Evolutionary conservation across 208 protist species (phyloP), one percentile per base, ranked within the genome.

Genomic region (Leishmania amazonensis): DNA sequence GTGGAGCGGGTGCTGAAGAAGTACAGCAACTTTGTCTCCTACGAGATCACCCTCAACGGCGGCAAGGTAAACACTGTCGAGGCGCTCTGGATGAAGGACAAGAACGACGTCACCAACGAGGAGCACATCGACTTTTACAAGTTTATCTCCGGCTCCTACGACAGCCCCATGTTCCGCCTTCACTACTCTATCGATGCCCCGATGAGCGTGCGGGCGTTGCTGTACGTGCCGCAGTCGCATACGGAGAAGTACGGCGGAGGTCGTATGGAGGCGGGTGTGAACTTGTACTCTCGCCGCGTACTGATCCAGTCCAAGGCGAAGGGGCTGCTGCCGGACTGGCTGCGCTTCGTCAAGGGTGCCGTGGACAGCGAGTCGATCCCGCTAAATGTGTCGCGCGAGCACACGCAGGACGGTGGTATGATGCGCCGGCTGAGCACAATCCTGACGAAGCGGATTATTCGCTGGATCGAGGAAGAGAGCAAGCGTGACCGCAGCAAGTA

Each of bases 281-380:
- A 91, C 83, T 94, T 99, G 17, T 99, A 99, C 90, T 97, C 88
- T 53, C 93, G 96, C 45, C 96, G 97, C 45, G 97, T 99, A 65
- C 93, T 99, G 28, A 99, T 99, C 84, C 92, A 99, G 87, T 91
- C 95, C 70, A 99, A 99, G 78, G 91, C 90, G 19, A 96, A 99
- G 82, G 90, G 92, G 5, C 31, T 99, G 13, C 90, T 99, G 8
- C 99, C 99, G n/a, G 97, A 99, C 21, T 99, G 98, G 98, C 90
- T 99, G 75, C 97, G 99, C 81, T 99, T 98, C 85, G 88, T 98
- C 79, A 98, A 98, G 83, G 98, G 98, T 80, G 98, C 98, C n/a
- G 97, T 99, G n/a, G 99, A 99, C 85, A 96, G 90, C 70, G 98
- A 99, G 85, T 99, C 99, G 67, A 96, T 99, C 65, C 98, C 99